Conservation (phyloP, 208 protist species). For the Angomonas ambiguus region DNA sequence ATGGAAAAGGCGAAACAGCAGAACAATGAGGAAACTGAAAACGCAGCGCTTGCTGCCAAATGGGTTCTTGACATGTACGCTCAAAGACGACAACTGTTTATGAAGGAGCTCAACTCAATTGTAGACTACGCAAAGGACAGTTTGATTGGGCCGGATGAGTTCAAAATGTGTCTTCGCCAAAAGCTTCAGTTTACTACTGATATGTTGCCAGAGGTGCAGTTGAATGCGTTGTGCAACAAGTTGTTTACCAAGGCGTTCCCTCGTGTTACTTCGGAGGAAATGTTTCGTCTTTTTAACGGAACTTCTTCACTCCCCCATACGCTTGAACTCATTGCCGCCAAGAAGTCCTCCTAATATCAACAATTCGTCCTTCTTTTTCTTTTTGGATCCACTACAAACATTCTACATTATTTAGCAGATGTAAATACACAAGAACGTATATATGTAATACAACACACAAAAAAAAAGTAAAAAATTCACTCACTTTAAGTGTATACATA, state of each 20-base stretch:
- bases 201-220: conserved; percentile 52
- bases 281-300: conserved; percentile 81
- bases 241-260: conserved; percentile 62
- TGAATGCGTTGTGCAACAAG: conserved; percentile 66
- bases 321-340: conserved; percentile 53
- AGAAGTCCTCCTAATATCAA: conserved; percentile 34
- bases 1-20: conserved; percentile 47
- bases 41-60: conserved; percentile 46
- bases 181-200: conserved; percentile 51
- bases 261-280: conserved; percentile 75
- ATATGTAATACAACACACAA: conserved; percentile 10
- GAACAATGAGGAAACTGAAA: conserved; percentile 24
- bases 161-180: conserved; percentile 73
- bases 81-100: conserved; percentile 82
- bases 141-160: conserved; percentile 79
- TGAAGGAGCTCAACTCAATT: conserved; percentile 88
- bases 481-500: conserved; percentile 3
- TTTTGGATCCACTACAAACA: conserved; percentile 5
- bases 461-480: neutral
- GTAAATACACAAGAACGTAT: conserved; percentile 5
- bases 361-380: conserved; percentile 10
- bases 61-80: conserved; percentile 75
- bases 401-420: conserved; percentile 1
- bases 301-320: conserved; percentile 81
- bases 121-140: conserved; percentile 83